Evolutionary conservation across 441 rosid genomes (phyloP).

Genomic region (Pelargonium cotyledonis): DNA sequence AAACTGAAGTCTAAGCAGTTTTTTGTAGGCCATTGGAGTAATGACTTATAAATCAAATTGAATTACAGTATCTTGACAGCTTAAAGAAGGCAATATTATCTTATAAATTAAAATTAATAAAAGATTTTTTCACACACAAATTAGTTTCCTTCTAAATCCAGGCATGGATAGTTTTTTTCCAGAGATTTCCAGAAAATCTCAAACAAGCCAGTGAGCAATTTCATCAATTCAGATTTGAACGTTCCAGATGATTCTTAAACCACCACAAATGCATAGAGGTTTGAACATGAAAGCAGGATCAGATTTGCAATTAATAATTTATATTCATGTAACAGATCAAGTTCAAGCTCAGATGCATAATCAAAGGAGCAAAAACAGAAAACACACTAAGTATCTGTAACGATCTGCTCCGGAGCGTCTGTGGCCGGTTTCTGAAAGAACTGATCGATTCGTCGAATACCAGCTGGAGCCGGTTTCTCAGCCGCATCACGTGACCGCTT

Average conservation of each 20-base stretch:
- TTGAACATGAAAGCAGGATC: neutral
- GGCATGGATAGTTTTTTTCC: neutral
- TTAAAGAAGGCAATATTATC: neutral
- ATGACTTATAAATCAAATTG: neutral
- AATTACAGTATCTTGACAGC: neutral
- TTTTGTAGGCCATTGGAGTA: neutral
- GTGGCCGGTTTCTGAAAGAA: constrained; percentile 42
- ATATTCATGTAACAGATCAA: neutral
- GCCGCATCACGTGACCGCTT: constrained; percentile 18
- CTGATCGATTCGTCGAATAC: constrained; percentile 56
- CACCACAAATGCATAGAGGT: neutral
- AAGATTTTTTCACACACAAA: neutral
- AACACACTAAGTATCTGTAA: constrained; percentile 23
- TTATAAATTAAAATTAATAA: neutral
- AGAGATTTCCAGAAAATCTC: too few relatives aligned
- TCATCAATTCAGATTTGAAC: neutral
- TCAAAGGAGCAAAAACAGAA: neutral
- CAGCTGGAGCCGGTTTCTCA: constrained; percentile 35
- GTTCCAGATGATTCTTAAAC: neutral
- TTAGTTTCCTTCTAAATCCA: neutral
- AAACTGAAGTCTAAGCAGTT: neutral
- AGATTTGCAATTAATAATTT: constrained; percentile 1
- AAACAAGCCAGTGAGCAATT: neutral
- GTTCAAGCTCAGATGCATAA: neutral
- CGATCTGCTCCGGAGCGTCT: constrained; percentile 32